Evolutionary conservation across 805 yeast species (phyloP).

Genomic region (Brettanomyces anomalus): DNA sequence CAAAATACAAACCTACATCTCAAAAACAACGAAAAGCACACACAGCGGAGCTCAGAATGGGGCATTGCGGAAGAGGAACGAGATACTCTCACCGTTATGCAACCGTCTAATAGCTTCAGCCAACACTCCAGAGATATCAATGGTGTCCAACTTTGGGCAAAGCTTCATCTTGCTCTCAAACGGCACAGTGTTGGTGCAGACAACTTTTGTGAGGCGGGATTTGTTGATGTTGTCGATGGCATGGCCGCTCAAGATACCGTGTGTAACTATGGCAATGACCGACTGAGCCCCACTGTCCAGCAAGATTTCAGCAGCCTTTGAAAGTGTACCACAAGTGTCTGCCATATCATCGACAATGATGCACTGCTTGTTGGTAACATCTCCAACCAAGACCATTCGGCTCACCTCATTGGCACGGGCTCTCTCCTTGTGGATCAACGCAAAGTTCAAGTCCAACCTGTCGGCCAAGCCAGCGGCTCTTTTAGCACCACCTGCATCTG

Average conservation of each 20-base stretch:
- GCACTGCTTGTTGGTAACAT: conserved; percentile 76
- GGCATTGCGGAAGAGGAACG: conserved; percentile 73
- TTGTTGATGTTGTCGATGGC: conserved; percentile 68
- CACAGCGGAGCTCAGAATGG: background rate
- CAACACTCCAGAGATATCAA: conserved; percentile 77
- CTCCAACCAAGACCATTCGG: conserved; percentile 93
- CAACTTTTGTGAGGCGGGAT: conserved; percentile 60
- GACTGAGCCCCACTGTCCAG: conserved; percentile 71
- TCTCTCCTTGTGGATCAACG: conserved; percentile 93
- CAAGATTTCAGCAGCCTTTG: conserved; percentile 86
- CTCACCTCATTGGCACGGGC: conserved; percentile 92
- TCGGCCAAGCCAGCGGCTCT: conserved; percentile 94
- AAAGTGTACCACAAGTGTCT: conserved; percentile 94
- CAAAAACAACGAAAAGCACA: background rate
- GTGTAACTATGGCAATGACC: conserved; percentile 92
- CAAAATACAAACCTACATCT: background rate
- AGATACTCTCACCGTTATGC: conserved; percentile 93
- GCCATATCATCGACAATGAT: conserved; percentile 95
- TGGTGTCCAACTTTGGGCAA: conserved; percentile 65
- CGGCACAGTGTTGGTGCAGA: conserved; percentile 93
- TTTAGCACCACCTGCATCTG: conserved; percentile 99
- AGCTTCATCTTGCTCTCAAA: conserved; percentile 48
- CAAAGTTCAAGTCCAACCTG: conserved; percentile 83
- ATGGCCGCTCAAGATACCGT: conserved; percentile 83
- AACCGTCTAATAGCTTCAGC: conserved; percentile 93